Evolutionary conservation across 1,139 yeast species (phyloP), one percentile per base, ranked within the genome.

Genomic region (Citeromyces hawaiiensis): DNA sequence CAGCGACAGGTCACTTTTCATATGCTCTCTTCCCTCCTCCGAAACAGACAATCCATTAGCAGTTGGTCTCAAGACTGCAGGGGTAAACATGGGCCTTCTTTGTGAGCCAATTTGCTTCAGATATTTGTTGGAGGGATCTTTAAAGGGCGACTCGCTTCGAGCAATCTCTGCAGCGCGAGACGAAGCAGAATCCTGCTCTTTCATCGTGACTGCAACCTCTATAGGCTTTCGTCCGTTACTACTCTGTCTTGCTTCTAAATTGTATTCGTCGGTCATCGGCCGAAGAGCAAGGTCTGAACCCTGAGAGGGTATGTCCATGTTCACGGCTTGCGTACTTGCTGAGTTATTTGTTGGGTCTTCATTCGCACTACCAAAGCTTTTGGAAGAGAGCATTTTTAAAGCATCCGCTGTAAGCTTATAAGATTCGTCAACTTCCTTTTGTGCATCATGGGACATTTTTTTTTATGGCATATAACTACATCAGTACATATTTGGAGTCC

Each of bases 21-120:
- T 23, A 16, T 33, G 30, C 21, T 15, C 18, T 11, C n/a, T 32
- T 16, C 13, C 23, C 5, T 34, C 23, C 16, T 38, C 39, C n/a
- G n/a, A 36, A 21, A 25, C 16, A n/a, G 37, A 67, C 60, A 23
- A 23, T 21, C 17, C 21, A 21, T 31, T 33, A 19, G 19, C 29
- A 51, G 72, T 75, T 36, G 34, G 16, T 29, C 96, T 67, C 41
- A 88, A 64, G 5, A 87, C 97, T 0, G 96, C 96, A 0, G 97
- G 96, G 0, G 83, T 69, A 54, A 86, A 87, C 65, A 87, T 64
- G 5, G 96, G 96, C 50, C 83, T 79, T 51, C 87, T 72, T 42
- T 86, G 85, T 19, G 77, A 78, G 45, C 73, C 73, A 38, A 80
- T 73, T 47, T 79, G 86, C 50, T 75, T 63, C 11, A 63, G 9